Conservation (phyloP, 2,329 filamentous ascomycete genomes). For the Trichophyton benhamiae region DNA sequence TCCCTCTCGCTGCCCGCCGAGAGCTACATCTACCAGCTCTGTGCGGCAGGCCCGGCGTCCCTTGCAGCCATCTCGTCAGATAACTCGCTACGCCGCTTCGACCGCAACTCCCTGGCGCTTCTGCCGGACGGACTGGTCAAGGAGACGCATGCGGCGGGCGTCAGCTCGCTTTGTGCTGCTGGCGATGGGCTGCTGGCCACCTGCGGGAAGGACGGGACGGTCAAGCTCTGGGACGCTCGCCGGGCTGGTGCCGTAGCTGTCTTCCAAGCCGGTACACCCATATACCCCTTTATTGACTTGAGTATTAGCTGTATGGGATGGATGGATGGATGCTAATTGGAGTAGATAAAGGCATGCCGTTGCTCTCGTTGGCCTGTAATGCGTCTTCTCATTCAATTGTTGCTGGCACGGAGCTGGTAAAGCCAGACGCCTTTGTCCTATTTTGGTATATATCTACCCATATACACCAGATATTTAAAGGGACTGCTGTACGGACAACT, state of each 20-base stretch:
- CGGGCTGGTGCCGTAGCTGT: conserved; percentile 21
- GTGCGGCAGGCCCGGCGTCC: conserved; percentile 18
- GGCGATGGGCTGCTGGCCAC: conserved; percentile 14
- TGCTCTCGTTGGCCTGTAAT: conserved; percentile 43
- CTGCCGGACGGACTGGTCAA: conserved; percentile 14
- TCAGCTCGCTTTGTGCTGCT: conserved; percentile 25
- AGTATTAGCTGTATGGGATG: no score
- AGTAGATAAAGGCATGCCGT: conserved; percentile 37
- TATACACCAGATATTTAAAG: background rate
- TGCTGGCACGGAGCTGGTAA: conserved; percentile 43
- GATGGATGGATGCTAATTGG: background rate
- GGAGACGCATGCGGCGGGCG: conserved; percentile 20
- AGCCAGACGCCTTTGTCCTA: conserved; percentile 30
- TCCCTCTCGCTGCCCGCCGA: conserved; percentile 28
- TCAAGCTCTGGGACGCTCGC: conserved; percentile 33
- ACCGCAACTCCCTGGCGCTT: conserved; percentile 24
- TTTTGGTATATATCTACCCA: conserved; percentile 28
- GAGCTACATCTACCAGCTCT: conserved; percentile 34
- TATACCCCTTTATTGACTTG: conserved; percentile 2
- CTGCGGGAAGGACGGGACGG: conserved; percentile 28
- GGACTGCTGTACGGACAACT: background rate
- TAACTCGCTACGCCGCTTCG: conserved; percentile 33
- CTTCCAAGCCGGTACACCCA: conserved; percentile 24
- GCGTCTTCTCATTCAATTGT: conserved; percentile 37
- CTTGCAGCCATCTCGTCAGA: conserved; percentile 36